Conservation (phyloP, 2,329 filamentous ascomycete genomes). For the Colletotrichum navitas region DNA sequence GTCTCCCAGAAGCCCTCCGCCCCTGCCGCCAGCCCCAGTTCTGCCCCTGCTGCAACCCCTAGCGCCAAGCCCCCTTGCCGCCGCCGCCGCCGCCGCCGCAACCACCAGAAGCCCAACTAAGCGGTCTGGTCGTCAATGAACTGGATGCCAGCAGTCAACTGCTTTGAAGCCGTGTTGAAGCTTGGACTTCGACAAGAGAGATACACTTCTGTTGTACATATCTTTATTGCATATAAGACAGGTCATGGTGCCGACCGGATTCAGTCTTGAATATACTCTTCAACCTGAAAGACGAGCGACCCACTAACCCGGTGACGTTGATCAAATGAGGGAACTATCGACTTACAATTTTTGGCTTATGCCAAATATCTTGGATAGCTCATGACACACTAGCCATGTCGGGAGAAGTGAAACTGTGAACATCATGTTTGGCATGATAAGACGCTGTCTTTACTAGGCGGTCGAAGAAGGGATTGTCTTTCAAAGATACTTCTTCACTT, state of each 20-base stretch:
- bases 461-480: background rate
- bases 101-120: conserved; percentile 36
- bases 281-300: conserved; percentile 9
- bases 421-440: background rate
- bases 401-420: too few species aligned
- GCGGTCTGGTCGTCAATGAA: background rate
- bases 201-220: conserved; percentile 39
- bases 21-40: conserved; percentile 30
- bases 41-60: conserved; percentile 23
- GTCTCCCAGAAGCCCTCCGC: conserved; percentile 36
- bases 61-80: conserved; percentile 36
- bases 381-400: background rate
- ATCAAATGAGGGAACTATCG: background rate
- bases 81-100: conserved; percentile 35
- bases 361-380: background rate
- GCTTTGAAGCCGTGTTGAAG: background rate
- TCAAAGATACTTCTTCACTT: conserved; percentile 47
- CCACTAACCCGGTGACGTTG: background rate
- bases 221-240: conserved; percentile 32
- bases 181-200: background rate
- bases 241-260: conserved; percentile 30
- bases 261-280: conserved; percentile 33
- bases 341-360: background rate
- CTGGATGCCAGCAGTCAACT: background rate
- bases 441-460: conserved; percentile 1